Evolutionary conservation across 305 asterid genomes (phyloP).

Genomic region (Galium porrigens): DNA sequence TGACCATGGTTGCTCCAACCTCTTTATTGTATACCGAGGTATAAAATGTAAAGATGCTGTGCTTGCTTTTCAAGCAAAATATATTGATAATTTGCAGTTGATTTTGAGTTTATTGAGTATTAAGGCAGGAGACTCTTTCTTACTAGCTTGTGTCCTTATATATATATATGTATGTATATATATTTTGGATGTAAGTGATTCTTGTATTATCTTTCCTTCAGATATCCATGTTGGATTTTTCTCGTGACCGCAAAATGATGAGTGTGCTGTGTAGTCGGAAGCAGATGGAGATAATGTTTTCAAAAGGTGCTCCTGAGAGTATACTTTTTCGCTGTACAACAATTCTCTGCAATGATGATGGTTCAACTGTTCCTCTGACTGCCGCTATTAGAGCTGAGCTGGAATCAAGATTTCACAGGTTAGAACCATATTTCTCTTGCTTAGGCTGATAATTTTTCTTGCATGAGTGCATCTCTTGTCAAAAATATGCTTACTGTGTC

Average conservation of each 20-base stretch:
- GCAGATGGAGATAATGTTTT: constrained; percentile 85
- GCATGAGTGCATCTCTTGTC: background rate
- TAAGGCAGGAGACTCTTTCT: background rate
- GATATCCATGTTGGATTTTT: constrained; percentile 84
- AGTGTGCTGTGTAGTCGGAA: constrained; percentile 93
- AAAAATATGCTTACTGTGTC: background rate
- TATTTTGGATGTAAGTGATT: constrained; percentile 7
- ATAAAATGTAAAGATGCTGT: background rate
- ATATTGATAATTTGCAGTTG: background rate
- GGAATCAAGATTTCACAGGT: constrained; percentile 75
- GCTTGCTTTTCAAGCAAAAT: background rate
- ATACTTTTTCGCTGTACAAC: constrained; percentile 77
- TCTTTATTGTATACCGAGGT: background rate
- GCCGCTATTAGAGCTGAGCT: constrained; percentile 65
- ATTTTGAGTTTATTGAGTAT: background rate
- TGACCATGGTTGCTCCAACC: background rate
- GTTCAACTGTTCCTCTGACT: constrained; percentile 64
- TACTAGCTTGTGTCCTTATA: background rate
- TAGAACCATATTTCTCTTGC: constrained; percentile 12
- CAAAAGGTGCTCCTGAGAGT: constrained; percentile 99
- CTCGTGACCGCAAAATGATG: constrained; percentile 99
- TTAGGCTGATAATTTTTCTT: background rate
- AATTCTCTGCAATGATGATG: constrained; percentile 82
- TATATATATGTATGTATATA: no score
- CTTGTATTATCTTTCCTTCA: constrained; percentile 22